Evolutionary conservation across 345 rosid species (phyloP), one percentile per base, ranked within the genome.

Genomic region (Toxicodendron radicans): DNA sequence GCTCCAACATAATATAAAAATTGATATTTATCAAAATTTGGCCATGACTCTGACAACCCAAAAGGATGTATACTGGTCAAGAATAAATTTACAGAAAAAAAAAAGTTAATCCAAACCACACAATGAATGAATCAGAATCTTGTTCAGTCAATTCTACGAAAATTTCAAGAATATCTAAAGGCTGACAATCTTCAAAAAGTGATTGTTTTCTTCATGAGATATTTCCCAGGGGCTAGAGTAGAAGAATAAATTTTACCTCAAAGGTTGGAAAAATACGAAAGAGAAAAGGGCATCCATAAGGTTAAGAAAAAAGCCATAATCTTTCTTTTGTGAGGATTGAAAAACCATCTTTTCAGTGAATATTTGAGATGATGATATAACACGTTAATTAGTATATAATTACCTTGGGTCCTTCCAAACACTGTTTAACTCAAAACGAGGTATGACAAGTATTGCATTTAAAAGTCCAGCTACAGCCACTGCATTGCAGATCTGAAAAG

Each of bases 371-470:
- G n/a, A n/a, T n/a, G 69, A 57, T 51, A 18, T 65, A 58, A 52
- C 8, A 53, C 20, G 45, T 57, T 41, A 14, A 17, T 11, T 10
- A 52, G 53, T 30, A 57, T n/a, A n/a, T 54, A 73, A 61, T 52
- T 51, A 89, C 99, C 97, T 95, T 66, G 97, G 87, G 80, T 94
- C 98, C 84, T 81, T 89, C 98, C 98, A 92, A 35, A 95, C 90
- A 78, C 77, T 78, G 67, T 92, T 89, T 81, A 90, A 89, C 66
- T 88, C 98, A 64, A 95, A 91, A 58, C 57, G 83, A 10, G 99
- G 99, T 51, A 95, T 86, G 78, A 95, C 94, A 58, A 95, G 78
- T 10, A 86, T 63, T 58, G 99, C 97, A 76, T 95, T 95, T 71
- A 95, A 67, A 74, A 92, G 88, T 76, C 95, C 97, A 12, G 99